Evolutionary conservation across 2,329 filamentous ascomycete genomes (phyloP).

Genomic region (Sclerotinia sclerotiorum): DNA sequence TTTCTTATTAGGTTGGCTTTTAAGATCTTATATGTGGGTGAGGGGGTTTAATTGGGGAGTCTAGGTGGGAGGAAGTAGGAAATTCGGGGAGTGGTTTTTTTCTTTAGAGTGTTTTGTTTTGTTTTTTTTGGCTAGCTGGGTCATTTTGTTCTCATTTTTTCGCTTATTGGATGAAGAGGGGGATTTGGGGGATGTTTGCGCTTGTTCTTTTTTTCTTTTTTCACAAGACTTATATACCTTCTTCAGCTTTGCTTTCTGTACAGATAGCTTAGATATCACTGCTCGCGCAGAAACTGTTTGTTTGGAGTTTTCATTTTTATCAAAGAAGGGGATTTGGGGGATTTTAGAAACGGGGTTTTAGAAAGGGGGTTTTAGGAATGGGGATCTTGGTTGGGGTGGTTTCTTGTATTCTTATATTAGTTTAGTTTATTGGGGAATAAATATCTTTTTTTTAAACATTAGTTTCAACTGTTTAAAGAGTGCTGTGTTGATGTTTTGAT

Average conservation of each 20-base stretch:
- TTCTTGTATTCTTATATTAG: not conserved
- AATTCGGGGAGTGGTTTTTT: not conserved
- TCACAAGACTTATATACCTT: slow-evolving; percentile 1
- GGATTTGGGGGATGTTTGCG: not conserved
- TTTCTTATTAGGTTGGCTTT: not conserved
- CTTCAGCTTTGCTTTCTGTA: not conserved
- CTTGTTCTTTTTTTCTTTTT: not conserved
- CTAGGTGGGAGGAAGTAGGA: not conserved
- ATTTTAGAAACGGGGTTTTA: not conserved
- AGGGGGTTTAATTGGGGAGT: not conserved
- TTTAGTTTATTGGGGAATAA: not conserved
- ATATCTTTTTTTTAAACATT: not conserved
- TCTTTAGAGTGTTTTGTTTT: not conserved
- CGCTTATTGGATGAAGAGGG: not conserved
- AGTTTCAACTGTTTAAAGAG: too few relatives aligned
- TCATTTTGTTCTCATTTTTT: not conserved
- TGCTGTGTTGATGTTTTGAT: not conserved
- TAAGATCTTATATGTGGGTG: too few relatives aligned
- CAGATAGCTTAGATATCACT: slow-evolving; percentile 1
- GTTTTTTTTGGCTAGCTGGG: not conserved
- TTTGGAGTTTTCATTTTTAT: not conserved
- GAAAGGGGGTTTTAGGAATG: not conserved
- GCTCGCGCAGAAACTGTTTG: not conserved
- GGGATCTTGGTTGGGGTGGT: not conserved
- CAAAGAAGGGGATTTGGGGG: not conserved